phyloP scores from a whole-genome alignment of 495 filamentous ascomycete species.

The Filosporella fistucella region DNA sequence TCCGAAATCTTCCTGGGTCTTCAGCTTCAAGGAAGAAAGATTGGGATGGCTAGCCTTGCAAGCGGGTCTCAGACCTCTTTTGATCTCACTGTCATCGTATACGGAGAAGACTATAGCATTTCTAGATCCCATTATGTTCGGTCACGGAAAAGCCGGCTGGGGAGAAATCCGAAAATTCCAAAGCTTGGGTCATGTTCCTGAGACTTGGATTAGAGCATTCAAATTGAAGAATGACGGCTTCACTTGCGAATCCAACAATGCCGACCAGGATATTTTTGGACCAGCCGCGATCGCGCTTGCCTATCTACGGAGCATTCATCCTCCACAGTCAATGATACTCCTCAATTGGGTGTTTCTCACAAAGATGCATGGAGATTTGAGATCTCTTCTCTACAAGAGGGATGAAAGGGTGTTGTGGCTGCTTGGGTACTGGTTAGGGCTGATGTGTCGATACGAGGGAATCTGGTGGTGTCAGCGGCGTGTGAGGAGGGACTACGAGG shows the following conservation, averaged over 20 bases:
- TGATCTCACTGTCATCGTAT: slow-evolving; percentile 9
- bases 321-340: slow-evolving; percentile 8
- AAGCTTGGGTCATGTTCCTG: slow-evolving; percentile 5
- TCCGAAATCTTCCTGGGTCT: slow-evolving; percentile 14
- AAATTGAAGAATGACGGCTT: slow-evolving; percentile 11
- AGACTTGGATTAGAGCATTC: slow-evolving; percentile 12
- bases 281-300: slow-evolving; percentile 10
- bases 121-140: slow-evolving; percentile 12
- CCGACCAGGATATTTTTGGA: slow-evolving; percentile 8
- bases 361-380: slow-evolving; percentile 16
- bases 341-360: slow-evolving; percentile 14
- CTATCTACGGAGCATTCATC: slow-evolving; percentile 11
- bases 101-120: slow-evolving; percentile 12
- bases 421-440: slow-evolving; percentile 16
- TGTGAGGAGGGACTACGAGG: slow-evolving; percentile 11
- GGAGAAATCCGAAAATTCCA: slow-evolving; percentile 7
- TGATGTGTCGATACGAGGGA: slow-evolving; percentile 17
- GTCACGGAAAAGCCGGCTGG: slow-evolving; percentile 6
- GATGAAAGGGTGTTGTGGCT: slow-evolving; percentile 17
- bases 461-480: slow-evolving; percentile 18
- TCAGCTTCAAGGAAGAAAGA: slow-evolving; percentile 12
- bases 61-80: slow-evolving; percentile 12
- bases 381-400: slow-evolving; percentile 7
- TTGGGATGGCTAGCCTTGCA: slow-evolving; percentile 18
- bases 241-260: neutral